Evolutionary conservation across 331 rosid genomes (phyloP), one percentile per base, ranked within the genome.

Genomic region (Malus hybrid): DNA sequence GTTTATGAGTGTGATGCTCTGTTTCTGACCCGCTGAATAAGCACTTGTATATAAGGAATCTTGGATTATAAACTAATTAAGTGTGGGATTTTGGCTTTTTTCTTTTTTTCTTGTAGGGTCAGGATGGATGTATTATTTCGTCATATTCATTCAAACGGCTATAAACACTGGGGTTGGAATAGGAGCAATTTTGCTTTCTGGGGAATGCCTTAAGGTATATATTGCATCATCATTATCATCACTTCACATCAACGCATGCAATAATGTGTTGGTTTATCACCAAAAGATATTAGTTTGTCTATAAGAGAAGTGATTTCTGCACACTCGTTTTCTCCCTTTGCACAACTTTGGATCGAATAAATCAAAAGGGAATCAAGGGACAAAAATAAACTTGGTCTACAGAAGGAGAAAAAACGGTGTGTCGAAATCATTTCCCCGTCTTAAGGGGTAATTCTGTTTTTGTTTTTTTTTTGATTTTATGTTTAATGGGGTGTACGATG

Each of bases 51-150:
- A 5, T 42, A 46, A 27, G 46, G 69, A 62, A 28, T 44, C 68
- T 39, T 27, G 60, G 48, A 39, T 11, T 2, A 18, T 7, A 56
- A 79, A 54, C 73, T 2, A 6, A 14, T 18, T 31, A 18, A 63
- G 59, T 67, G 22, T 22, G 61, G 60, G 57, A 14, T 22, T 57
- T 57, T 57, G 57, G 19, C n/a, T 7, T 39, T 28, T 65, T 39
- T 5, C 5, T 7, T 67, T 83, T 22, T 14, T 29, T 28, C 24
- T 65, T 20, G 27, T 80, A 88, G 98, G 98, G 32, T 86, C 95
- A 6, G 98, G 98, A 55, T 86, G 95, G 93, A 90, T 93, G 92
- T 89, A 86, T 77, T 93, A 93, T 78, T 85, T 93, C 85, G 98
- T 93, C 42, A 85, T 93, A 64, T 84, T 86, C 31, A 93, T 93